Base-by-base conservation (phyloP, 805 yeast species). In the Candida pseudoglaebosa region DNA sequence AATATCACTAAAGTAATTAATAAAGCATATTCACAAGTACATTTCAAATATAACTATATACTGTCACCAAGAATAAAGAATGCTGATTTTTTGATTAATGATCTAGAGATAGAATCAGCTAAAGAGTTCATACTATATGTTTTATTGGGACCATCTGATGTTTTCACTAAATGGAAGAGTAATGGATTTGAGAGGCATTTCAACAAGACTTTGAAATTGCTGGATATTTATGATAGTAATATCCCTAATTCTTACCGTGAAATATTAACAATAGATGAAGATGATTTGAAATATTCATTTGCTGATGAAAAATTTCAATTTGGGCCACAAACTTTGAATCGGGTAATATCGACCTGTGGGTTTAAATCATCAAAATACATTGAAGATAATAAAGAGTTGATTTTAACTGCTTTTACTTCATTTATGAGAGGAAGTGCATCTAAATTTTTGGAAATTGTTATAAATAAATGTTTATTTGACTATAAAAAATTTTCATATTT, bases 371-470 rank as follows among this genome's bases (percentile, higher is more conserved):
- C 36, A 3, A 24, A 30, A 10, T 6, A 31, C 2, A 18, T 32
- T 13, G 30, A 28, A 14, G 15, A 21, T 12, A 39, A 34, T 7
- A 48, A 45, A 10, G 51, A 52, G n/a, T 53, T 57, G 31, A 81
- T 75, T 45, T 38, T 78, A 8, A 77, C 84, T 0, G 73, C 72
- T 5, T 71, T 73, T 42, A 70, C 80, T 0, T 75, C 84, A 0
- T 76, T 72, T 40, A 59, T 66, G 47, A 70, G 72, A 15, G 52
- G 56, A n/a, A 37, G 62, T 9, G 73, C 70, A 4, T 51, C 69
- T 1, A 38, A 39, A 3, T 38, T 61, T 9, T 43, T 66, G 0
- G 55, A 62, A 4, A 57, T 45, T 18, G 41, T 52, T n/a, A 44
- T 54, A 6, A 38, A 42, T 4, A 44, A 38, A 9, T 48, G 44